phyloP scores from a whole-genome alignment of 2,329 filamentous ascomycete species.

The Paecilomyces formosus region DNA sequence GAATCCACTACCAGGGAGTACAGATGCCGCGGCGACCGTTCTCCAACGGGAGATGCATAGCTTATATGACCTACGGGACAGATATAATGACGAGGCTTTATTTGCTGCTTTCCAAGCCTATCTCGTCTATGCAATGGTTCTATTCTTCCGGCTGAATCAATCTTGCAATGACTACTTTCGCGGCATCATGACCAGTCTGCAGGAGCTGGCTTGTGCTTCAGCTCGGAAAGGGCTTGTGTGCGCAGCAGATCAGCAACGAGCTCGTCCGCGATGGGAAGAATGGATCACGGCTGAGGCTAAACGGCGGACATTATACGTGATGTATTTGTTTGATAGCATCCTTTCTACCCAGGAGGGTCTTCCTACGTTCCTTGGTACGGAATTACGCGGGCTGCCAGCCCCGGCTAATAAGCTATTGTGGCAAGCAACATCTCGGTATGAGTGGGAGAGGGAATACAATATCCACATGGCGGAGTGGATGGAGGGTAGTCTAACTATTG shows the following conservation, averaged over 20 bases:
- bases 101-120: constrained; percentile 46
- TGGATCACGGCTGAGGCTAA: constrained; percentile 50
- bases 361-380: constrained; percentile 42
- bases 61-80: constrained; percentile 19
- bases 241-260: constrained; percentile 29
- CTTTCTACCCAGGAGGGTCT: constrained; percentile 39
- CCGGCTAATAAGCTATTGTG: constrained; percentile 37
- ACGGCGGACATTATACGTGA: constrained; percentile 43
- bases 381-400: constrained; percentile 41
- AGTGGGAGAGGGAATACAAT: constrained; percentile 41
- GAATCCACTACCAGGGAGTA: constrained; percentile 25
- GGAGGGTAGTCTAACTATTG: constrained; percentile 34
- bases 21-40: constrained; percentile 22
- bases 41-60: constrained; percentile 39
- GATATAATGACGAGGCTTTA: constrained; percentile 17
- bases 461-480: constrained; percentile 35
- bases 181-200: constrained; percentile 42
- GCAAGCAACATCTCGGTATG: constrained; percentile 26
- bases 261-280: constrained; percentile 42
- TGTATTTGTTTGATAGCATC: constrained; percentile 49
- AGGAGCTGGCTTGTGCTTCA: constrained; percentile 39
- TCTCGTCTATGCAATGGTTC: constrained; percentile 42
- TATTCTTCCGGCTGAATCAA: constrained; percentile 35
- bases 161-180: constrained; percentile 27
- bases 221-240: constrained; percentile 38